phyloP scores from a whole-genome alignment of 192 early-diverging fungal genomes.

The Obelidium mucronatum region DNA sequence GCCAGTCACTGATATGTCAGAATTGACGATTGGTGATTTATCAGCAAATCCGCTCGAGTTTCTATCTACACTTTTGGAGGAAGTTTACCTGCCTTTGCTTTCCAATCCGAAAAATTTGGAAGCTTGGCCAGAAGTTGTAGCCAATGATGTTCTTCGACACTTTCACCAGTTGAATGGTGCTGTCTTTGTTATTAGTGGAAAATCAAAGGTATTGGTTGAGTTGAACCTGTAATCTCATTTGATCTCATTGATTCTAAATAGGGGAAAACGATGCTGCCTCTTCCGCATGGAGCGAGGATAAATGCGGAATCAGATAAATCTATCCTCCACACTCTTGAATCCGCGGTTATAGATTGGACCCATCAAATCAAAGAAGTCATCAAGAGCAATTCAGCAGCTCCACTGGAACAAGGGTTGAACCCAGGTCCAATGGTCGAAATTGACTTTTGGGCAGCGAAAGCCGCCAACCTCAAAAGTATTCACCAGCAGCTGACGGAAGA shows the following conservation, averaged over 20 bases:
- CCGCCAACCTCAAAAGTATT: slow-evolving; percentile 68
- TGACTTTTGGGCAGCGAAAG: slow-evolving; percentile 75
- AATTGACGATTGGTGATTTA: slow-evolving; percentile 67
- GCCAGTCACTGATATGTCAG: slow-evolving; percentile 58
- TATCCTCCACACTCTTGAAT: slow-evolving; percentile 67
- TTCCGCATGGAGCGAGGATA: slow-evolving; percentile 65
- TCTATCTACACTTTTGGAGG: slow-evolving; percentile 61
- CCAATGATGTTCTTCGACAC: slow-evolving; percentile 69
- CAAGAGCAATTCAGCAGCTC: slow-evolving; percentile 63
- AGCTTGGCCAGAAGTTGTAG: slow-evolving; percentile 73
- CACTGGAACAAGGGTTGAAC: slow-evolving; percentile 68
- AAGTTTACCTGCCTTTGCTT: slow-evolving; percentile 68
- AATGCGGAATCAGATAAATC: slow-evolving; percentile 56
- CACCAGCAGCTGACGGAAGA: slow-evolving; percentile 68
- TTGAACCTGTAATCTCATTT: not conserved
- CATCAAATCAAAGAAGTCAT: slow-evolving; percentile 75
- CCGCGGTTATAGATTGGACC: slow-evolving; percentile 74
- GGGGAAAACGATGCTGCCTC: slow-evolving; percentile 72
- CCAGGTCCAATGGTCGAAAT: slow-evolving; percentile 72
- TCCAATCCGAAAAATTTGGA: slow-evolving; percentile 71
- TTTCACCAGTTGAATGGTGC: slow-evolving; percentile 71
- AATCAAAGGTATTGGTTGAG: slow-evolving; percentile 58
- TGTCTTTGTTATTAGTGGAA: slow-evolving; percentile 71
- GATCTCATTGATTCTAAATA: slow-evolving; percentile 33
- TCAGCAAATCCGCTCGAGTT: slow-evolving; percentile 68